Percentiles rank a stretch among this genome's conserved stretches.
Conservation (phyloP, 768 basidiomycete genomes). For the Trametes villosa region DNA sequence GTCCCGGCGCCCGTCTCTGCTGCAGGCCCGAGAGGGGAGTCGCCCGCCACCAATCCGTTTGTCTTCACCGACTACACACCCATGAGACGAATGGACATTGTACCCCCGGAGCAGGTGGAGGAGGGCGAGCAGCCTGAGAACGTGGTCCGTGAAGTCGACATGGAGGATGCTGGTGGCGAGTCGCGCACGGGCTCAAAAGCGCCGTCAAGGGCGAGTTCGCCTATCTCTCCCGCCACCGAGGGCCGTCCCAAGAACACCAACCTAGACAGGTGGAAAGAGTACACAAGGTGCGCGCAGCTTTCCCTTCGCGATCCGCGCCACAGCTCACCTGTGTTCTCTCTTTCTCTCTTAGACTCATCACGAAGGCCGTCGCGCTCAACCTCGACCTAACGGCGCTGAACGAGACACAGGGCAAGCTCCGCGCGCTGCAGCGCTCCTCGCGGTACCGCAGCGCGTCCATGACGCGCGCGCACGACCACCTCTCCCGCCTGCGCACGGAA, state of each 20-base stretch:
- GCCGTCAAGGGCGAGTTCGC: neutral
- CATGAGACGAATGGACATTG: too few relatives aligned
- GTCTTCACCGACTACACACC: too few relatives aligned
- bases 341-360: neutral
- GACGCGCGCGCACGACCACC: neutral
- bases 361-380: conserved; percentile 8
- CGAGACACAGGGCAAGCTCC: conserved; percentile 7
- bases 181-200: neutral
- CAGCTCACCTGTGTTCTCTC: neutral
- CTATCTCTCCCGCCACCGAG: neutral
- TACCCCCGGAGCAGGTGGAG: conserved; percentile 10
- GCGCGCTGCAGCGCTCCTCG: conserved; percentile 2
- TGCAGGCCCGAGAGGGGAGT: conserved; percentile 2
- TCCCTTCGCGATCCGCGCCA: neutral
- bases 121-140: neutral
- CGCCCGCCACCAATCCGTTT: conserved; percentile 12
- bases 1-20: neutral
- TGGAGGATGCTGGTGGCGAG: neutral
- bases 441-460: conserved; percentile 9
- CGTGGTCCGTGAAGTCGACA: neutral
- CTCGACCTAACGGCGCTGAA: neutral
- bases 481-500: conserved; percentile 1
- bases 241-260: neutral
- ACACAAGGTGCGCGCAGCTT: conserved; percentile 1
- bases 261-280: conserved; percentile 5